These are phyloP conservation scores for Metschnikowia cubensis DNA, from an alignment of 805 yeast genomes.

Conservation along the genomic window DNA sequence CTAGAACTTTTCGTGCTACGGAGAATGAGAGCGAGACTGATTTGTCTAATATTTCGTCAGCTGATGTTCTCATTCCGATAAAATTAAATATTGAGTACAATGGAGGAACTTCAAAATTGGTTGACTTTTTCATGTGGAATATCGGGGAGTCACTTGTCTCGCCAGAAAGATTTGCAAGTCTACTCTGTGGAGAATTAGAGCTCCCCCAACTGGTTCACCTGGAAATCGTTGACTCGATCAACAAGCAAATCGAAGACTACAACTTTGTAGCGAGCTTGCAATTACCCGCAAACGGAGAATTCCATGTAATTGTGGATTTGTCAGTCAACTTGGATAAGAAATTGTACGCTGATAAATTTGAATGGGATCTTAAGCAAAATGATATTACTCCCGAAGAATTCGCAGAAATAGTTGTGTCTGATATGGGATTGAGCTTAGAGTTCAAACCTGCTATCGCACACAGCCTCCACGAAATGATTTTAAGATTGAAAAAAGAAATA, in stretches of 20 bases:
- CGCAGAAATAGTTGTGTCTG: slow-evolving; percentile 77
- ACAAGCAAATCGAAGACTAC: slow-evolving; percentile 76
- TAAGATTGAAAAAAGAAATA: slow-evolving; percentile 76
- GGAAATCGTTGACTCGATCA: slow-evolving; percentile 65
- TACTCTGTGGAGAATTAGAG: slow-evolving; percentile 80
- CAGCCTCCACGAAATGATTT: slow-evolving; percentile 74
- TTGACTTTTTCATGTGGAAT: slow-evolving; percentile 75
- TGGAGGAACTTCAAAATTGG: slow-evolving; percentile 43
- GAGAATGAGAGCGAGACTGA: slow-evolving; percentile 3
- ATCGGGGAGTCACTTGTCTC: slow-evolving; percentile 58
- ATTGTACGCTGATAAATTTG: slow-evolving; percentile 86
- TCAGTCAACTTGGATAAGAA: slow-evolving; percentile 80
- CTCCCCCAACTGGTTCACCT: slow-evolving; percentile 62
- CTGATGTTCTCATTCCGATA: slow-evolving; percentile 58
- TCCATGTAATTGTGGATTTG: slow-evolving; percentile 74
- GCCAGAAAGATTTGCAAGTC: slow-evolving; percentile 70
- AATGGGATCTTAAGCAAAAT: slow-evolving; percentile 72
- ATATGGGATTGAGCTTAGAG: slow-evolving; percentile 79
- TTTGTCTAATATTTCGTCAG: neutral
- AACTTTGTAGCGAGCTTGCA: slow-evolving; percentile 59
- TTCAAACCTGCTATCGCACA: slow-evolving; percentile 88
- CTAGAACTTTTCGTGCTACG: slow-evolving; percentile 10
- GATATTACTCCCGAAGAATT: slow-evolving; percentile 75
- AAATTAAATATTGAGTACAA: slow-evolving; percentile 59
- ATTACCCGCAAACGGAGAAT: slow-evolving; percentile 53